A percentile compares a stretch with the other conserved stretches of the same genome.
phyloP scores from a whole-genome alignment of 106 monocot species.

The Chionographis japonica region DNA sequence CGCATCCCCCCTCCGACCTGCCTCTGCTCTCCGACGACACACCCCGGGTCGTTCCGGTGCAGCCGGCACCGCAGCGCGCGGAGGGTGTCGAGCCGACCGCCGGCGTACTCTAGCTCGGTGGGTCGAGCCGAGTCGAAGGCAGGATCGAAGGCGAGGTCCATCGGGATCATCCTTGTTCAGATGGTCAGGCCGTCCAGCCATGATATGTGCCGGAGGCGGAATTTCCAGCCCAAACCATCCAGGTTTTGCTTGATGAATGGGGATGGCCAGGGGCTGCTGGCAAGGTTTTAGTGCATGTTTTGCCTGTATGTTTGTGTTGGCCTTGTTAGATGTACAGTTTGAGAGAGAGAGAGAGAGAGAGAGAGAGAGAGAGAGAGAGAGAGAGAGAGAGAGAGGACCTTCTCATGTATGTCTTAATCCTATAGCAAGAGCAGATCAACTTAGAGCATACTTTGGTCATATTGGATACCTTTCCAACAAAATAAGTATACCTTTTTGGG shows the following conservation, averaged over 20 bases:
- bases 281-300: too few species aligned
- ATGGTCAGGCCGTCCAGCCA: slow-evolving; percentile 19
- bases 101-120: neutral
- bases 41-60: slow-evolving; percentile 41
- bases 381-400: too few species aligned
- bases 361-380: too few species aligned
- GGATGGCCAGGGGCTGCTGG: neutral
- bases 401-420: too few species aligned
- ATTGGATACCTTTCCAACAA: too few species aligned
- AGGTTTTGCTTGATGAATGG: slow-evolving; percentile 21
- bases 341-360: too few species aligned
- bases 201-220: slow-evolving; percentile 6
- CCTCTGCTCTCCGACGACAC: slow-evolving; percentile 29
- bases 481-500: too few species aligned
- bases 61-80: slow-evolving; percentile 10
- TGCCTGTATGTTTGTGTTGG: too few species aligned
- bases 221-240: slow-evolving; percentile 28
- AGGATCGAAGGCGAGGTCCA: slow-evolving; percentile 1
- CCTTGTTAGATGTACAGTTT: too few species aligned
- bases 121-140: slow-evolving; percentile 1
- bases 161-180: slow-evolving; percentile 22
- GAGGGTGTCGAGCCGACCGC: neutral
- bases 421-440: too few species aligned
- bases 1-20: neutral
- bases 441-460: too few species aligned